phyloP scores from a whole-genome alignment of 176 grass and related monocot genomes.

The Oryza australiensis region DNA sequence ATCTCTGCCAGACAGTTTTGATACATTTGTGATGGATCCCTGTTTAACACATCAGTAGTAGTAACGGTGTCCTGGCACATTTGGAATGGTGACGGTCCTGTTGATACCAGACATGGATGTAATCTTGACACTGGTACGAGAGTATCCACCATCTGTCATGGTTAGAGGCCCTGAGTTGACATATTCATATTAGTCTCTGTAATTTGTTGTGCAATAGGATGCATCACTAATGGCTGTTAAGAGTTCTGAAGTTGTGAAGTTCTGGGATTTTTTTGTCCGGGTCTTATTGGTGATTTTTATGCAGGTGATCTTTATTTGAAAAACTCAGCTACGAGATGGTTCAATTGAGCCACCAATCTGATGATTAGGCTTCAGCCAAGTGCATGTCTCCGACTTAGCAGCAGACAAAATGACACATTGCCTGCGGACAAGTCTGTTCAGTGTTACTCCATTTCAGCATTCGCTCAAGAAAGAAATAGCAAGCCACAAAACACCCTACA shows the following conservation, averaged over 20 bases:
- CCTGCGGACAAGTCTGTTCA: background rate
- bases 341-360: background rate
- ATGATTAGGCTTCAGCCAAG: background rate
- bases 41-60: background rate
- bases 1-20: slow-evolving; percentile 32
- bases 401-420: background rate
- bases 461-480: too few species aligned
- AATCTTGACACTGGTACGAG: background rate
- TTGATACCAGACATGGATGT: background rate
- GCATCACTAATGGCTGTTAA: background rate
- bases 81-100: background rate
- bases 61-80: background rate
- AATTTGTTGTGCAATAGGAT: background rate
- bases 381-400: background rate
- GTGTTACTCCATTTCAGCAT: too few species aligned
- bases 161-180: background rate
- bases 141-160: background rate
- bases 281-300: background rate
- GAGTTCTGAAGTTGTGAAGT: background rate
- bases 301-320: background rate
- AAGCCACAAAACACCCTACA: too few species aligned
- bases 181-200: background rate
- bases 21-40: slow-evolving; percentile 13
- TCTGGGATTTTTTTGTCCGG: background rate
- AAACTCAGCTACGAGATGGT: background rate